A percentile compares a stretch with the other conserved stretches of the same genome.
Evolutionary conservation across 352 stramenopile genomes (phyloP).

Genomic region (Pythium volutum): DNA sequence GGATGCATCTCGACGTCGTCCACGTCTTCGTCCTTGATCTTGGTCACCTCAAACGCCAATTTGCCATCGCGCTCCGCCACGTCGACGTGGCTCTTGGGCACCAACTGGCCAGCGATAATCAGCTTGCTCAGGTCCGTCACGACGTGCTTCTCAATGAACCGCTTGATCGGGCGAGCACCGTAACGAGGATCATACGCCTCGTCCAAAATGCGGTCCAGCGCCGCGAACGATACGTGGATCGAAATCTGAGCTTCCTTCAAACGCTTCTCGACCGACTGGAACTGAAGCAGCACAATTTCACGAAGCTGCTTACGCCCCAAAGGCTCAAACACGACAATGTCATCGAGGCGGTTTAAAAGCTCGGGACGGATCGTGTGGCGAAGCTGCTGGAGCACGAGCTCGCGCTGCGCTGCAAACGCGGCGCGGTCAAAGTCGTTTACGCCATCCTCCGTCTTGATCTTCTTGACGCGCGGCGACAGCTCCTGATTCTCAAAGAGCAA

Average conservation of each 20-base stretch:
- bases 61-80: conserved; percentile 45
- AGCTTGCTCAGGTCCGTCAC: conserved; percentile 87
- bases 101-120: conserved; percentile 52
- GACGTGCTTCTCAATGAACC: conserved; percentile 94
- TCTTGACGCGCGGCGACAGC: conserved; percentile 58
- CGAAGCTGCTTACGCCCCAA: conserved; percentile 86
- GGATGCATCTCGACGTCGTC: conserved; percentile 12
- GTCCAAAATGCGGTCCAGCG: conserved; percentile 90
- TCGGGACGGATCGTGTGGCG: conserved; percentile 91
- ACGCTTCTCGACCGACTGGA: conserved; percentile 83
- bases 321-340: conserved; percentile 96
- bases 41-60: conserved; percentile 49
- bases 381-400: conserved; percentile 87
- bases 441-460: conserved; percentile 43
- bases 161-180: conserved; percentile 94
- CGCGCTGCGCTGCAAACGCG: conserved; percentile 53
- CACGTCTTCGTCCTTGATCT: conserved; percentile 38
- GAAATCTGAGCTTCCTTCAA: conserved; percentile 70
- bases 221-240: conserved; percentile 70
- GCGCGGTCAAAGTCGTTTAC: conserved; percentile 16
- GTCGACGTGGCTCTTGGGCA: conserved; percentile 65
- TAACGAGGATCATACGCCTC: conserved; percentile 93
- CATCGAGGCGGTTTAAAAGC: conserved; percentile 96
- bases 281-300: conserved; percentile 92
- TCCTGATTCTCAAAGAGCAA: conserved; percentile 78